These are phyloP conservation scores for Gossypium anomalum DNA, from an alignment of 345 rosid species.

Conservation along the genomic window DNA sequence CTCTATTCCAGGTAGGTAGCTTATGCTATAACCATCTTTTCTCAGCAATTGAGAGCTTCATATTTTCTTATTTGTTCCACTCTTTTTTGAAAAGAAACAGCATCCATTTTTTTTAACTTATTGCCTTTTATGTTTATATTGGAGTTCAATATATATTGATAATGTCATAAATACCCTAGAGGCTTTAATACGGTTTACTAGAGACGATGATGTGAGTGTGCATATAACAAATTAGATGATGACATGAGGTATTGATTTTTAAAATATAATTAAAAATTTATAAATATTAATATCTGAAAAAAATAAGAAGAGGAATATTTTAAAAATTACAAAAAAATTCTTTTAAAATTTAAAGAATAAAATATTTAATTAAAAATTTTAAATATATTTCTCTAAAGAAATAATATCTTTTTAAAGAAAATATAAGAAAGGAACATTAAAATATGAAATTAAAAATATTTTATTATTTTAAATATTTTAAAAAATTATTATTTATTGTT, in stretches of 20 bases:
- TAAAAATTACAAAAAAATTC: too few species aligned
- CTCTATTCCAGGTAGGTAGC: slow-evolving; percentile 77
- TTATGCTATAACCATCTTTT: not conserved
- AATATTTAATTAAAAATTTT: too few species aligned
- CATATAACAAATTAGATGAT: not conserved
- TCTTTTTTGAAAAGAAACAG: not conserved
- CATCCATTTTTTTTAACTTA: not conserved
- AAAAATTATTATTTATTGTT: not conserved
- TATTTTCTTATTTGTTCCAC: slow-evolving; percentile 1
- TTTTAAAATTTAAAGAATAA: too few species aligned
- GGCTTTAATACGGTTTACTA: not conserved
- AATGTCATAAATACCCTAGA: not conserved
- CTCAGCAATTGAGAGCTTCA: not conserved
- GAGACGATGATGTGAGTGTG: not conserved
- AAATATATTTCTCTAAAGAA: too few species aligned
- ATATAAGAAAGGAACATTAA: too few species aligned
- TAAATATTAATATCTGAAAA: too few species aligned
- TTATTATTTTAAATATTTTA: too few species aligned
- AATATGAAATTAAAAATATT: too few species aligned
- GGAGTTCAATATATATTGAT: slow-evolving; percentile 5
- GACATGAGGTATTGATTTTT: not conserved
- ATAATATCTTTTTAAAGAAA: too few species aligned
- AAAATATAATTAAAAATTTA: not conserved
- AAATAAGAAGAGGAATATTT: too few species aligned
- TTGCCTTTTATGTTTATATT: not conserved